These are phyloP conservation scores for Chrysoporthe cubensis DNA, from an alignment of 2,329 filamentous ascomycete genomes.

Conservation along the genomic window DNA sequence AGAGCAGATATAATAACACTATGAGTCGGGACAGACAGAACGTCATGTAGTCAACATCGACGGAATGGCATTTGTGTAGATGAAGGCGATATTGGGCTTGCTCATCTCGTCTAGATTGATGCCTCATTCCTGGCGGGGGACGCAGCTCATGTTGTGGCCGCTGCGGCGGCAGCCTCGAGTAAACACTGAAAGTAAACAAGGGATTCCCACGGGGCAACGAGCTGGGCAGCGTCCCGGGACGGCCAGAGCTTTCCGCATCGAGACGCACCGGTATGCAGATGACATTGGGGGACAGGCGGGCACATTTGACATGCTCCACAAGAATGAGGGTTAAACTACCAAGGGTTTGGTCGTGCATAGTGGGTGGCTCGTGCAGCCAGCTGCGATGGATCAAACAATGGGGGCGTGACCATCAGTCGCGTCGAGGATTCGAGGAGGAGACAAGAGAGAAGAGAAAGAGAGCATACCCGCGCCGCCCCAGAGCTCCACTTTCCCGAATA, in stretches of 20 bases:
- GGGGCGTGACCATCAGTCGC: conserved; percentile 10
- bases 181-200: conserved; percentile 23
- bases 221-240: conserved; percentile 10
- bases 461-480: neutral
- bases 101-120: neutral
- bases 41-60: neutral
- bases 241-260: neutral
- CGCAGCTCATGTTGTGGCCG: neutral
- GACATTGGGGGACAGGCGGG: conserved; percentile 1
- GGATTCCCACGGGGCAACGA: conserved; percentile 18
- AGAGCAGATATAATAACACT: conserved; percentile 17
- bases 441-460: neutral
- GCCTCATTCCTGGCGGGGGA: conserved; percentile 8
- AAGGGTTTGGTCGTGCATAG: neutral
- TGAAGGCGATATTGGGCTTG: conserved; percentile 4
- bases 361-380: neutral
- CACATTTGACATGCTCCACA: neutral
- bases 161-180: neutral
- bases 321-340: neutral
- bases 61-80: neutral
- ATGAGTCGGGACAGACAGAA: neutral
- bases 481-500: conserved; percentile 15
- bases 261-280: conserved; percentile 7
- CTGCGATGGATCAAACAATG: neutral
- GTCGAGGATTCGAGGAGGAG: conserved; percentile 10